These are phyloP conservation scores for Epichloe gansuensis DNA, from an alignment of 2,329 filamentous ascomycete species.

Conservation along the genomic window DNA sequence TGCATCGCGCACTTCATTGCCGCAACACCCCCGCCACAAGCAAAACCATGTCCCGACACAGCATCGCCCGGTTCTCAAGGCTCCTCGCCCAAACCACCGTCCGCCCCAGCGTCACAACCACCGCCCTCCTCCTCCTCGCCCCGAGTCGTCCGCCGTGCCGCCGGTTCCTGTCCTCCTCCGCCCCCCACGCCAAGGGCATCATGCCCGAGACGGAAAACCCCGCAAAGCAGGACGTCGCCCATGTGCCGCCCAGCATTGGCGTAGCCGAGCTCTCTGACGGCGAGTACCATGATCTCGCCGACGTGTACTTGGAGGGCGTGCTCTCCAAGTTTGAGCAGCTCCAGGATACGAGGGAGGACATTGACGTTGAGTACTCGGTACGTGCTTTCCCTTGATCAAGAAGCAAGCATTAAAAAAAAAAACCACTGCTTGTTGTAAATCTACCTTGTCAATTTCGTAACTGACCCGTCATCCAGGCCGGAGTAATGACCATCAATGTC, in stretches of 20 bases:
- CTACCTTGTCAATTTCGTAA: too few relatives aligned
- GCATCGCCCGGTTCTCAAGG: slow-evolving; percentile 25
- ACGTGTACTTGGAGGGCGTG: slow-evolving; percentile 54
- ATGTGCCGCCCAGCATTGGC: slow-evolving; percentile 26
- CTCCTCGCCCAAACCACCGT: slow-evolving; percentile 19
- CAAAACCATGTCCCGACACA: slow-evolving; percentile 20
- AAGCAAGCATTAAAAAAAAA: slow-evolving; percentile 1
- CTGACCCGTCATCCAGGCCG: slow-evolving; percentile 42
- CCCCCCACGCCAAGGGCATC: slow-evolving; percentile 32
- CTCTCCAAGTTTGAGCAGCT: slow-evolving; percentile 53
- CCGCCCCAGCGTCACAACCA: slow-evolving; percentile 12
- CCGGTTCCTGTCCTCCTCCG: slow-evolving; percentile 19
- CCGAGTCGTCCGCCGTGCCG: neutral
- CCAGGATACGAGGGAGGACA: slow-evolving; percentile 58
- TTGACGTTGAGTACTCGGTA: slow-evolving; percentile 87
- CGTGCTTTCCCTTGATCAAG: slow-evolving; percentile 19
- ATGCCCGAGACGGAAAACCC: slow-evolving; percentile 48
- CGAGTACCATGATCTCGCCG: slow-evolving; percentile 66
- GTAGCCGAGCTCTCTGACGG: slow-evolving; percentile 53
- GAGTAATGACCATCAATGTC: slow-evolving; percentile 67
- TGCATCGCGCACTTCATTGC: neutral
- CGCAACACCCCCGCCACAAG: neutral
- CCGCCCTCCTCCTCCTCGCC: neutral
- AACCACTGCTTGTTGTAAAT: neutral
- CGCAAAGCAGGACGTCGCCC: slow-evolving; percentile 27